Evolutionary conservation across 768 basidiomycete species (phyloP).

Genomic region (Trametes meyenii): DNA sequence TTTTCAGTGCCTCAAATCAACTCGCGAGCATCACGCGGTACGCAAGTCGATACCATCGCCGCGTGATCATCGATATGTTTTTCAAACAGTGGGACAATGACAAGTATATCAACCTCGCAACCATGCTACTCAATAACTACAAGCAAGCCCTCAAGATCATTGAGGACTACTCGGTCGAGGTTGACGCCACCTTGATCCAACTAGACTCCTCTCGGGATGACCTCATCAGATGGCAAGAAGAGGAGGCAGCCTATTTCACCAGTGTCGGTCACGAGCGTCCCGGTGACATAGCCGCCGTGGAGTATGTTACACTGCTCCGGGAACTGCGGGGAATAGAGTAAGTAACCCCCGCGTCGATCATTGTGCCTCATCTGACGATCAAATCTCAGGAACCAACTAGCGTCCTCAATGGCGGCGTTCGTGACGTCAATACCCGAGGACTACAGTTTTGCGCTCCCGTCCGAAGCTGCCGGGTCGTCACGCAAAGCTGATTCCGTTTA

Average conservation of each 20-base stretch:
- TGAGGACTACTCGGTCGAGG: slow-evolving; percentile 9
- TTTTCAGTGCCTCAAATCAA: slow-evolving; percentile 25
- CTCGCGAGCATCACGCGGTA: slow-evolving; percentile 33
- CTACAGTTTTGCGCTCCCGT: background rate
- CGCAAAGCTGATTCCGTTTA: background rate
- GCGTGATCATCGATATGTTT: slow-evolving; percentile 35
- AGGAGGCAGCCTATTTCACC: slow-evolving; percentile 34
- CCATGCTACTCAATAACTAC: slow-evolving; percentile 33
- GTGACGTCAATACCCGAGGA: background rate
- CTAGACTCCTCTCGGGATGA: slow-evolving; percentile 22
- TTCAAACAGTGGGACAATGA: slow-evolving; percentile 41
- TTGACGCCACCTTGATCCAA: slow-evolving; percentile 18
- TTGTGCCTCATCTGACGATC: background rate
- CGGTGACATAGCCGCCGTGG: slow-evolving; percentile 32
- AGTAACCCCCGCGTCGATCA: background rate
- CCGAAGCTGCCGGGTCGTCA: too few relatives aligned
- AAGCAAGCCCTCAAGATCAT: slow-evolving; percentile 35
- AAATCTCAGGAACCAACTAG: background rate
- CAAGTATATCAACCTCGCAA: slow-evolving; percentile 37
- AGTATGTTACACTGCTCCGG: slow-evolving; percentile 37
- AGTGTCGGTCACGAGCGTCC: slow-evolving; percentile 31
- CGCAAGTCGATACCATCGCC: slow-evolving; percentile 31
- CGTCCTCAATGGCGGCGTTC: background rate
- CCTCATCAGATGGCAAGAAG: slow-evolving; percentile 28
- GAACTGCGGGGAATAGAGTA: slow-evolving; percentile 18